Evolutionary conservation across 164 flowering plant species (phyloP).

Genomic region (Dillenia turbinata): DNA sequence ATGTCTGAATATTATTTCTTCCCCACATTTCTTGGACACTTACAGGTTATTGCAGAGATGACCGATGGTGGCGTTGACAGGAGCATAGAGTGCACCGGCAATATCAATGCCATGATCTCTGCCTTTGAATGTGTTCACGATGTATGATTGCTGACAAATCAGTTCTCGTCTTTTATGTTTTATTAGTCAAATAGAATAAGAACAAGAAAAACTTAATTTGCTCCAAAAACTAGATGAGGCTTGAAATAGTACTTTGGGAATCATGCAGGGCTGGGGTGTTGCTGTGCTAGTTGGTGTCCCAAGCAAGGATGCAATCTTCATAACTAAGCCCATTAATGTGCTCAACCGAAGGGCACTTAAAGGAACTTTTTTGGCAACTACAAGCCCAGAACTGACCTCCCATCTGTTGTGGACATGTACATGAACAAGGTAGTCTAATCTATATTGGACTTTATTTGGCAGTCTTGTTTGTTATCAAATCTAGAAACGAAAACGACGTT

Average conservation of each 20-base stretch:
- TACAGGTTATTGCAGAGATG: constrained; percentile 35
- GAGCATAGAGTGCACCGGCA: constrained; percentile 36
- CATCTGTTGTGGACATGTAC: constrained; percentile 37
- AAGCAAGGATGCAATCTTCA: constrained; percentile 28
- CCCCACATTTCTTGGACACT: background rate
- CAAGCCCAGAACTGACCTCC: constrained; percentile 43
- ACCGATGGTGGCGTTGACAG: constrained; percentile 39
- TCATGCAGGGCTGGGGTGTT: constrained; percentile 33
- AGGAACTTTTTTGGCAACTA: constrained; percentile 42
- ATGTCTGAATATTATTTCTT: background rate
- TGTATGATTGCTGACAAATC: constrained; percentile 12
- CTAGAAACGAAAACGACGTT: too few species aligned
- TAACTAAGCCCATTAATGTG: constrained; percentile 17
- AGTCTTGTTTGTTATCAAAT: too few species aligned
- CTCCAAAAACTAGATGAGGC: too few species aligned
- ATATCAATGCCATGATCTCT: constrained; percentile 19
- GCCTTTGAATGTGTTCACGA: constrained; percentile 46
- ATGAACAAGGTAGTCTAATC: constrained; percentile 32
- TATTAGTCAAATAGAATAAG: too few species aligned
- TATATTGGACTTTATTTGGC: too few species aligned
- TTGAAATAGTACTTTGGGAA: too few species aligned
- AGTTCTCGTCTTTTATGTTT: too few species aligned
- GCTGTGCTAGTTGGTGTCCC: constrained; percentile 40
- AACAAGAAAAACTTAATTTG: too few species aligned
- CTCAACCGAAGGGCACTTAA: constrained; percentile 28